These are phyloP conservation scores for Beverwykella pulmonaria DNA, from an alignment of 495 filamentous ascomycete species.

Conservation along the genomic window DNA sequence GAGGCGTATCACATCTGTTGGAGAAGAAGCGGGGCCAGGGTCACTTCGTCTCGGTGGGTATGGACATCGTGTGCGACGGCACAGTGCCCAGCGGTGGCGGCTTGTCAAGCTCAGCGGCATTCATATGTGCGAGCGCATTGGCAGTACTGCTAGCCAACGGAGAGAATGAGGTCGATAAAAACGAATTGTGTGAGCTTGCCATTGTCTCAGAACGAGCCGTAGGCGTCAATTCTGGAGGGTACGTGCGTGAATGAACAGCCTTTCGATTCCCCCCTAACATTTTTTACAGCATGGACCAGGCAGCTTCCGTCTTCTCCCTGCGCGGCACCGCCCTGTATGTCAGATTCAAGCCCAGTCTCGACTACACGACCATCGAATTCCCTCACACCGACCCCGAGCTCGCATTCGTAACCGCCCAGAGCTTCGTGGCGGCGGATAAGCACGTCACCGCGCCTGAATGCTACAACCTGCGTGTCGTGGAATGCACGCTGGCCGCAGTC, in stretches of 20 bases:
- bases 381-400: constrained; percentile 80
- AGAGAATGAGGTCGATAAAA: constrained; percentile 78
- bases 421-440: constrained; percentile 91
- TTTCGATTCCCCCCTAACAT: constrained; percentile 3
- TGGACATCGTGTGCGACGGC: constrained; percentile 89
- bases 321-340: constrained; percentile 86
- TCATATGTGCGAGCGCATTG: constrained; percentile 86
- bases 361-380: constrained; percentile 77
- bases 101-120: constrained; percentile 89
- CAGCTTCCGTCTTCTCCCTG: constrained; percentile 90
- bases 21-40: constrained; percentile 58
- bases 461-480: constrained; percentile 96
- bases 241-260: constrained; percentile 41
- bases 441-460: constrained; percentile 87
- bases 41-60: constrained; percentile 66
- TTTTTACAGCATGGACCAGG: constrained; percentile 80
- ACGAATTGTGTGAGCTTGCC: constrained; percentile 82
- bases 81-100: constrained; percentile 90
- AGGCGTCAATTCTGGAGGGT: constrained; percentile 95
- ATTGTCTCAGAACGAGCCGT: constrained; percentile 93
- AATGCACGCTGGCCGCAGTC: constrained; percentile 87
- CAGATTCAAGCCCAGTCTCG: constrained; percentile 80
- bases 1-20: constrained; percentile 78
- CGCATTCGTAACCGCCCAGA: constrained; percentile 91
- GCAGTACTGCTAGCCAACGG: constrained; percentile 88